Evolutionary conservation across 2,329 filamentous ascomycete species (phyloP).

Genomic region (Colletotrichum graminicola): DNA sequence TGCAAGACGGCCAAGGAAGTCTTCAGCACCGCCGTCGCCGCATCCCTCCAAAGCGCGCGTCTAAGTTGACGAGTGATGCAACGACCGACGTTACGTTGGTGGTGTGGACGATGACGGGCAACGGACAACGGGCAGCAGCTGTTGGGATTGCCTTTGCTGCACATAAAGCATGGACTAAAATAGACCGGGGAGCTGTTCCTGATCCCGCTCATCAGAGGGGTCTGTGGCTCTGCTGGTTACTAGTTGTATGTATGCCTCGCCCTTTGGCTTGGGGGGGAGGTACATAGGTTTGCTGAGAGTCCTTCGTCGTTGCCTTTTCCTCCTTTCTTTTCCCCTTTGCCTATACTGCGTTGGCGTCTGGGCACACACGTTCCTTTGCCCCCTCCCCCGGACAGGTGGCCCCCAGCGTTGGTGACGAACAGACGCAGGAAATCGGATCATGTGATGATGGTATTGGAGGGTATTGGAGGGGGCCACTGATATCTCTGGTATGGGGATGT

Average conservation of each 20-base stretch:
- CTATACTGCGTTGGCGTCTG: slow-evolving; percentile 11
- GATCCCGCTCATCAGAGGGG: neutral
- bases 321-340: neutral
- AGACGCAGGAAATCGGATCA: slow-evolving; percentile 22
- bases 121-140: too few species aligned
- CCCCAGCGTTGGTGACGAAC: slow-evolving; percentile 7
- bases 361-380: slow-evolving; percentile 19
- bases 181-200: slow-evolving; percentile 16
- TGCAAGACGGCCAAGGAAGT: neutral
- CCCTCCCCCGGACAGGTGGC: neutral
- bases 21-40: slow-evolving; percentile 21
- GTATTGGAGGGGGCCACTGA: neutral
- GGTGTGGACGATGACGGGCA: neutral
- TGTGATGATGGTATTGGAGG: slow-evolving; percentile 12
- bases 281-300: slow-evolving; percentile 23
- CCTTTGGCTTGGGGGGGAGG: neutral
- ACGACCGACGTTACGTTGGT: neutral
- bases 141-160: neutral
- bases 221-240: slow-evolving; percentile 7
- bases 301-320: slow-evolving; percentile 19
- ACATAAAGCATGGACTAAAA: slow-evolving; percentile 19
- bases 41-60: slow-evolving; percentile 38
- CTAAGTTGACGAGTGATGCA: slow-evolving; percentile 31
- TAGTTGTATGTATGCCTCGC: neutral
- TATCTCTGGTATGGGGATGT: neutral